phyloP scores from a whole-genome alignment of 2,329 filamentous ascomycete genomes.

The Fusarium verrucosum region DNA sequence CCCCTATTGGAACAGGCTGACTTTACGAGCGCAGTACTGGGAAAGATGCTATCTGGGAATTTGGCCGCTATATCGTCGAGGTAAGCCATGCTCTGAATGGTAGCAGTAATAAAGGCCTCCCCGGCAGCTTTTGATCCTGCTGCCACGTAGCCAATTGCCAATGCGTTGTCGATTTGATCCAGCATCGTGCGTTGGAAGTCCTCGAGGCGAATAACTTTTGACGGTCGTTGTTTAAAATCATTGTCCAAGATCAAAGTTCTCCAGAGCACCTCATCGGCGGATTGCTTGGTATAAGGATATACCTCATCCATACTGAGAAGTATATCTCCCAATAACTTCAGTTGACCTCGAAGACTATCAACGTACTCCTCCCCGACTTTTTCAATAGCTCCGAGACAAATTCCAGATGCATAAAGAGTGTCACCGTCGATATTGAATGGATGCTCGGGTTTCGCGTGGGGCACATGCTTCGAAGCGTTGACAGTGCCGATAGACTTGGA shows the following conservation, averaged over 20 bases:
- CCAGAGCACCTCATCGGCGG: background rate
- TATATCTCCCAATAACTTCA: background rate
- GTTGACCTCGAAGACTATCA: background rate
- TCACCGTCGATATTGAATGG: background rate
- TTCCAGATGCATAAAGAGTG: rapidly evolving
- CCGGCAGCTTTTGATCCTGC: background rate
- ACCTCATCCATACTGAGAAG: background rate
- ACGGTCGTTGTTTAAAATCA: background rate
- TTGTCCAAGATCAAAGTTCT: background rate
- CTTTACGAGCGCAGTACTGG: background rate
- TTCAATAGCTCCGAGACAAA: background rate
- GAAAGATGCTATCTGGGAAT: background rate
- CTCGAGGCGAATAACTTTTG: background rate
- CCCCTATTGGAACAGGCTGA: rapidly evolving
- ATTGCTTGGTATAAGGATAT: background rate
- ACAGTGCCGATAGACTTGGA: background rate
- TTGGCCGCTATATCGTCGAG: background rate
- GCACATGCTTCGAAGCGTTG: background rate
- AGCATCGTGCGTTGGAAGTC: background rate
- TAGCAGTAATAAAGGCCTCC: rapidly evolving
- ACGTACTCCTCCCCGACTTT: background rate
- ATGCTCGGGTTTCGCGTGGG: rapidly evolving
- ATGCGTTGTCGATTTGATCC: background rate
- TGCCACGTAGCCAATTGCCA: background rate
- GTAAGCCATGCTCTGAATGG: background rate